Evolutionary conservation across 805 yeast genomes (phyloP).

Genomic region (Candida namnaoensis): DNA sequence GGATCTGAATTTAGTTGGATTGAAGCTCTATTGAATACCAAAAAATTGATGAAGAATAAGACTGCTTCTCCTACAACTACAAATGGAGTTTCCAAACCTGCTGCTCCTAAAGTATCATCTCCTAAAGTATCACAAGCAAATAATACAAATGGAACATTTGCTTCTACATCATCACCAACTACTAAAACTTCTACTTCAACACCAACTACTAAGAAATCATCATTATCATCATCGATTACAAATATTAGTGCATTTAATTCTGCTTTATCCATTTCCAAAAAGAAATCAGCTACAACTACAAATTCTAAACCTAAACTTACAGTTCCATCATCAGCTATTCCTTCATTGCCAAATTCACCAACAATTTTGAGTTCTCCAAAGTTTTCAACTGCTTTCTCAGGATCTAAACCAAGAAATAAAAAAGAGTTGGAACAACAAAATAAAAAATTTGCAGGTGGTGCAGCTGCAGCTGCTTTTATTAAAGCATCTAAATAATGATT

Average conservation of each 20-base stretch:
- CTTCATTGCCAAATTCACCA: background rate
- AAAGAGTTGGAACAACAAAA: conserved; percentile 11
- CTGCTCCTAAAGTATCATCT: conserved; percentile 1
- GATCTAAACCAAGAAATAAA: background rate
- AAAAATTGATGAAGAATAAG: conserved; percentile 37
- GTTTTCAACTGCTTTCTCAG: too few species aligned
- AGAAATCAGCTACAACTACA: background rate
- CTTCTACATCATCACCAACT: background rate
- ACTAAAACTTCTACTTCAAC: conserved; percentile 4
- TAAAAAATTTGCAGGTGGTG: conserved; percentile 22
- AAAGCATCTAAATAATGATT: background rate
- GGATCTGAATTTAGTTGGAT: conserved; percentile 57
- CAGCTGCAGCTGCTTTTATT: conserved; percentile 23
- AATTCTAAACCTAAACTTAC: background rate
- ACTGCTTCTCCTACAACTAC: background rate
- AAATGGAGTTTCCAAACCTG: background rate
- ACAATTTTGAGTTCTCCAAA: too few species aligned
- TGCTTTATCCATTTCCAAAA: conserved; percentile 1
- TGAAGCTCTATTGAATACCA: conserved; percentile 58
- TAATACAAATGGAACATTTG: background rate
- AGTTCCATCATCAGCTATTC: background rate
- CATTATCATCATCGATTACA: background rate
- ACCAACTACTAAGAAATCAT: background rate
- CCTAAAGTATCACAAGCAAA: background rate
- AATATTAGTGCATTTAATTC: background rate